A percentile compares a stretch with the other conserved stretches of the same genome.
phyloP scores from a whole-genome alignment of 1,284 basidiomycete species.

The Singerocomus inundabilis region DNA sequence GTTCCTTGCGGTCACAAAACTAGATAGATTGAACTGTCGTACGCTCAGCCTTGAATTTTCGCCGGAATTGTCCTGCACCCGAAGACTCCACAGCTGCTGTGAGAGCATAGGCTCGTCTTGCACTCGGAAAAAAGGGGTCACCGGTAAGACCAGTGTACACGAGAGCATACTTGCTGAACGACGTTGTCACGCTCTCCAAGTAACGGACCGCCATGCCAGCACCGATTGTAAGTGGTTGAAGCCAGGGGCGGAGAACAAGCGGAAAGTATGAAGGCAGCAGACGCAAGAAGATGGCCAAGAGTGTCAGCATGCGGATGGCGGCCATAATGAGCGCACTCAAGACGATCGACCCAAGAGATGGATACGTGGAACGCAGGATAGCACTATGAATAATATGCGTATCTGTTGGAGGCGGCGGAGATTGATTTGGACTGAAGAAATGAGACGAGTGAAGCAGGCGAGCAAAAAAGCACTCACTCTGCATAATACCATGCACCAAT shows the following conservation, averaged over 20 bases:
- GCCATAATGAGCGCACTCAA: slow-evolving; percentile 78
- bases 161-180: slow-evolving; percentile 81
- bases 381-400: slow-evolving; percentile 78
- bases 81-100: slow-evolving; percentile 45
- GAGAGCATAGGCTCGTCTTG: slow-evolving; percentile 64
- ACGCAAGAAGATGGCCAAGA: slow-evolving; percentile 50
- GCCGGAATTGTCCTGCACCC: slow-evolving; percentile 41
- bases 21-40: slow-evolving; percentile 22
- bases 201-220: slow-evolving; percentile 48
- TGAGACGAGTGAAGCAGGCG: background rate
- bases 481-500: slow-evolving; percentile 94
- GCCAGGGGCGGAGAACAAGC: slow-evolving; percentile 38
- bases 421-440: slow-evolving; percentile 45
- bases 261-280: slow-evolving; percentile 57
- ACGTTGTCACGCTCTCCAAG: slow-evolving; percentile 62
- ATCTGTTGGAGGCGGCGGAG: slow-evolving; percentile 51
- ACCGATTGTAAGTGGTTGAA: slow-evolving; percentile 41
- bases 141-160: slow-evolving; percentile 87
- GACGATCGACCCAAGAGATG: slow-evolving; percentile 78
- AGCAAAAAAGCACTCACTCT: slow-evolving; percentile 47
- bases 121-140: slow-evolving; percentile 77
- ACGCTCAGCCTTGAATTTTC: slow-evolving; percentile 59
- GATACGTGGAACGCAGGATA: slow-evolving; percentile 74
- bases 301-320: slow-evolving; percentile 53
- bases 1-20: background rate